Evolutionary conservation across 1,284 basidiomycete genomes (phyloP).

Genomic region (Rhodotorula sp.): DNA sequence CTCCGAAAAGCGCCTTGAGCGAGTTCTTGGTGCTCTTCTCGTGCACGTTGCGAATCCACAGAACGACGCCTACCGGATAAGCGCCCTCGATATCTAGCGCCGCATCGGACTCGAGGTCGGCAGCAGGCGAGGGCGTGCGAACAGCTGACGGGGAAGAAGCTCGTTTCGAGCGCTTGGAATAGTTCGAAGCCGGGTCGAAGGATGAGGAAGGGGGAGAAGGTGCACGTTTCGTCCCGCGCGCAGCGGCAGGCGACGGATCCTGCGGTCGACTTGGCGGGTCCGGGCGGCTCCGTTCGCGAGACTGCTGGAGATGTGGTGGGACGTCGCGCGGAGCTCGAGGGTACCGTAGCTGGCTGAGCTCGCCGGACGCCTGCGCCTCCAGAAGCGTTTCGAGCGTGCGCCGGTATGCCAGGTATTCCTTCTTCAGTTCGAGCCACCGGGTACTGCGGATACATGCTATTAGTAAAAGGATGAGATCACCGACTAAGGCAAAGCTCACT

Average conservation of each 20-base stretch:
- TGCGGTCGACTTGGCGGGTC: background rate
- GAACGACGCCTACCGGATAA: conserved; percentile 30
- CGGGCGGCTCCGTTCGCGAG: too few species aligned
- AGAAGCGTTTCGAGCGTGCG: conserved; percentile 19
- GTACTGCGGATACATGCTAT: background rate
- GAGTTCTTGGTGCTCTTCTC: conserved; percentile 30
- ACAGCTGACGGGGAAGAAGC: conserved; percentile 8
- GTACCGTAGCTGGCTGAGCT: conserved; percentile 1
- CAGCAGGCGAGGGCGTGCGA: conserved; percentile 7
- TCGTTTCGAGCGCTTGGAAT: conserved; percentile 4
- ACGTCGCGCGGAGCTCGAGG: conserved; percentile 5
- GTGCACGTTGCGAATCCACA: conserved; percentile 39
- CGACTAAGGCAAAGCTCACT: too few species aligned
- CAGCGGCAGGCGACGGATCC: background rate
- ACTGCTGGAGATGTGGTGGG: conserved; percentile 13
- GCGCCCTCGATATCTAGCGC: conserved; percentile 31
- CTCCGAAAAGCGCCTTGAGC: conserved; percentile 25
- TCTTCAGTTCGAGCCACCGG: conserved; percentile 31
- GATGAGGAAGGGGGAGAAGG: background rate
- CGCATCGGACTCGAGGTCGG: conserved; percentile 12
- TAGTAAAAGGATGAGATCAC: background rate
- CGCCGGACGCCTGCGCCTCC: conserved; percentile 10
- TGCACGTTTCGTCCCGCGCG: background rate
- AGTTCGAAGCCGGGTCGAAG: background rate
- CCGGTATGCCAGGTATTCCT: conserved; percentile 36